Evolutionary conservation across 2,329 filamentous ascomycete genomes (phyloP).

Genomic region (Exophiala bonariae): DNA sequence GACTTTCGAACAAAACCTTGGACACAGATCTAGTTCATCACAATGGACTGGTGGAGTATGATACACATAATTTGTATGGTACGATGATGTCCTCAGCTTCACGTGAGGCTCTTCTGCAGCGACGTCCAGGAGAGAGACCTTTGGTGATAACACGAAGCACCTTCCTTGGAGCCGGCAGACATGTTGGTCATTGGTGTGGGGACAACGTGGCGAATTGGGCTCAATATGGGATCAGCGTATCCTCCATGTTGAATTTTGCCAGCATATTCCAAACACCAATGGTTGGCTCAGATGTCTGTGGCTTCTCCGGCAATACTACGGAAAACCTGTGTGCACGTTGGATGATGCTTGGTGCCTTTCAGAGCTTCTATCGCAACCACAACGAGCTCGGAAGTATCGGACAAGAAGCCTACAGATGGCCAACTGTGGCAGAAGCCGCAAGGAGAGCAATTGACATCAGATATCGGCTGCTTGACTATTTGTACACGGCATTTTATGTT

Average conservation of each 20-base stretch:
- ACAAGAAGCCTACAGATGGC: constrained; percentile 75
- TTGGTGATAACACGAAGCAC: constrained; percentile 75
- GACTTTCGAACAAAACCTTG: constrained; percentile 58
- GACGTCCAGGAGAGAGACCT: constrained; percentile 65
- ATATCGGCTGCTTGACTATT: constrained; percentile 77
- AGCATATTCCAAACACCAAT: constrained; percentile 69
- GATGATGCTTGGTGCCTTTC: constrained; percentile 71
- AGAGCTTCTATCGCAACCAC: constrained; percentile 76
- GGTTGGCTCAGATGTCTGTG: constrained; percentile 73
- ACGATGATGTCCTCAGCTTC: constrained; percentile 72
- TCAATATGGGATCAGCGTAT: constrained; percentile 60
- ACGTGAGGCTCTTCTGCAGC: constrained; percentile 63
- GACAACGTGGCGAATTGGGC: constrained; percentile 61
- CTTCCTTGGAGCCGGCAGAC: constrained; percentile 68
- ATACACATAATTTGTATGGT: constrained; percentile 77
- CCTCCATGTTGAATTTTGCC: constrained; percentile 60
- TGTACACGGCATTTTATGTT: constrained; percentile 69
- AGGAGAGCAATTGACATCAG: constrained; percentile 68
- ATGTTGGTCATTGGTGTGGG: constrained; percentile 63
- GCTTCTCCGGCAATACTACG: constrained; percentile 67
- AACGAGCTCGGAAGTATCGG: constrained; percentile 53
- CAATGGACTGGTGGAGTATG: constrained; percentile 68
- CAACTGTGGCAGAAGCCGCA: constrained; percentile 62
- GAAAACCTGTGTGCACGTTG: constrained; percentile 73
- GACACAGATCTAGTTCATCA: constrained; percentile 68